Evolutionary conservation across 1,284 basidiomycete genomes (phyloP), one percentile per base, ranked within the genome.

Genomic region (Rhodotorula sp.): DNA sequence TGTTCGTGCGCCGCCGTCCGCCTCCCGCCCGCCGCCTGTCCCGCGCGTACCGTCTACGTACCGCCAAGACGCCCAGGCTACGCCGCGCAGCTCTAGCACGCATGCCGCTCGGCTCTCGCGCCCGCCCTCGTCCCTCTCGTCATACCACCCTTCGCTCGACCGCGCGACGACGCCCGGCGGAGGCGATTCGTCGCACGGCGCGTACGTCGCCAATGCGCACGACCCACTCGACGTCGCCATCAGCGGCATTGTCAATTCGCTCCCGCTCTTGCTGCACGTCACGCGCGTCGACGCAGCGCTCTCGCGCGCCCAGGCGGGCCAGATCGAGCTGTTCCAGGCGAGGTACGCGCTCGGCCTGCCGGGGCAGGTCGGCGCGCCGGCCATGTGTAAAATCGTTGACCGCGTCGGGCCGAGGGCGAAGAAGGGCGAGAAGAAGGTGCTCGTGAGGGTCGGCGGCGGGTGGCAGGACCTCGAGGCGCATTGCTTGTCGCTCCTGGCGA

Each of bases 381-480:
- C 93, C 48, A 89, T 87, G 34, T 92, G 91, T 80, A 88, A 90
- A 77, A 83, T 95, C 81, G 90, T 92, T 58, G 90, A 87, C 80
- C 84, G 85, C 65, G 80, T 83, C 56, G 81, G 85, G 27, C 83
- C 83, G 64, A 80, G 84, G 66, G 78, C 78, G 65, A 81, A 80
- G 68, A 86, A 73, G 46, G 77, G 84, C 76, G 87, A 86, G 67
- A 90, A 89, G 85, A 92, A 91, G 81, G 91, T 93, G 42, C 89
- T 93, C 88, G 91, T 89, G 81, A 87, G 90, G 72, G 88, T 92
- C 67, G 91, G 90, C 67, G 64, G 81, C 89, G 91, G 91, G 54
- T 94, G 91, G 92, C 90, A 92, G 80, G 91, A 93, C 81, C 84
- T 94, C 72, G 88, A 88, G 77, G 82, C 90, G 76, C 93, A 91